Base-by-base conservation (phyloP, 148 eudicot species). In the Limonium bicolor region DNA sequence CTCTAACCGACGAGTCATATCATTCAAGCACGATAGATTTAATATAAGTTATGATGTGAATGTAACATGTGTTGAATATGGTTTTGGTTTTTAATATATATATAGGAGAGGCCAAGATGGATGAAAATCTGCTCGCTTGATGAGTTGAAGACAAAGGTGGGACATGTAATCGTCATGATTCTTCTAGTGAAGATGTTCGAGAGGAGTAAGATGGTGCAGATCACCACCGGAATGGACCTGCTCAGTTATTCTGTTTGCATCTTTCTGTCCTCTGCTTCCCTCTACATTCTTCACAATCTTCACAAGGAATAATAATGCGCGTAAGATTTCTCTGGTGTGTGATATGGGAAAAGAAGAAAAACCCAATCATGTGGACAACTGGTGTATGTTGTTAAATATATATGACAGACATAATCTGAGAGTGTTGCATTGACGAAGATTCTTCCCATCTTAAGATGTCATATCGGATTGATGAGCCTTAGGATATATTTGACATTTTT, bases 91-190 rank as follows among this genome's bases (percentile, higher is more conserved):
- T 27, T 24, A 33, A 23, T 34, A 53, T 37, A n/a, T n/a, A n/a
- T n/a, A n/a, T 62, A 90, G 97, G 95, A 90, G 69, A 72, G 97
- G 58, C 97, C 93, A 3, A 60, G 60, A 66, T 90, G 95, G 97
- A 90, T 90, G 97, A 80, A 84, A 59, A 84, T 90, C 33, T 70
- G 78, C 68, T 90, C 97, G 4, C 87, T 90, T 3, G 93, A 77
- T 20, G 95, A 80, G 55, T 50, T 90, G 44, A 90, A 90, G 71
- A 90, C 97, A 11, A 90, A 80, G 66, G 93, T 90, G 19, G 97
- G 97, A 15, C 97, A 90, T 50, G 93, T 84, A 0, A 84, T 90
- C 1, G 97, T 90, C 35, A 90, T 90, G 97, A 84, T 90, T 61
- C 82, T 84, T 46, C 58, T 90, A 1, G 95, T 90, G 31, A 84